A percentile compares a stretch with the other conserved stretches of the same genome.
Evolutionary conservation across 306 rosid genomes (phyloP).

Genomic region (Pyrus communis): DNA sequence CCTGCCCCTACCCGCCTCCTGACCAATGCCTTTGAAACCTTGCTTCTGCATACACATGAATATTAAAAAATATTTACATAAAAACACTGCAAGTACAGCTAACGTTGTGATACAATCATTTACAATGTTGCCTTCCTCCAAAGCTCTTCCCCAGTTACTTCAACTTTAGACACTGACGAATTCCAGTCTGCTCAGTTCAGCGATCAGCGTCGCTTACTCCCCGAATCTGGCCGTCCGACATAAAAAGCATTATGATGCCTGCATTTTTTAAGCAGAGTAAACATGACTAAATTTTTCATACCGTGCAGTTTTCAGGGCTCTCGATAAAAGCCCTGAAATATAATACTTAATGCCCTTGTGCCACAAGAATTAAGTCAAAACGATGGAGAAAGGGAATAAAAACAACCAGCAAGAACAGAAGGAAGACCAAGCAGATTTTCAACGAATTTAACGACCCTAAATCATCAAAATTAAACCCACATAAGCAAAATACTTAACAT

Average conservation of each 20-base stretch:
- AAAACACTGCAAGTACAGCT: too few relatives aligned
- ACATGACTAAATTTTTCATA: neutral
- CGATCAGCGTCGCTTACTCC: neutral
- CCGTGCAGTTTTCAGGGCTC: neutral
- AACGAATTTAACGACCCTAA: neutral
- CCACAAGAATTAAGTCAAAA: neutral
- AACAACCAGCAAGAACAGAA: neutral
- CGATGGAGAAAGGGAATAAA: too few relatives aligned
- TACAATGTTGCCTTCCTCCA: neutral
- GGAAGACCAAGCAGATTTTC: neutral
- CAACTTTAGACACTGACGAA: neutral
- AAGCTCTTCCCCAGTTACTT: neutral
- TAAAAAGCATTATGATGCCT: neutral
- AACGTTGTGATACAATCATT: neutral
- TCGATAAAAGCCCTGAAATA: neutral
- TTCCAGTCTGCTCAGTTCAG: neutral
- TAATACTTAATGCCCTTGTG: neutral
- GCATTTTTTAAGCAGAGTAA: neutral
- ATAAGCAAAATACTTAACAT: neutral
- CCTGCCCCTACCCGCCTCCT: too few relatives aligned
- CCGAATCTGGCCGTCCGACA: neutral
- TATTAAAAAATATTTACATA: too few relatives aligned
- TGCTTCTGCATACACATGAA: too few relatives aligned
- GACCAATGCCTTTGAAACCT: too few relatives aligned
- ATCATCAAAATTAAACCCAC: neutral